Percentiles rank a stretch among this genome's conserved stretches.
phyloP scores from a whole-genome alignment of 2,329 filamentous ascomycete species.

The Hypomyces perniciosus region DNA sequence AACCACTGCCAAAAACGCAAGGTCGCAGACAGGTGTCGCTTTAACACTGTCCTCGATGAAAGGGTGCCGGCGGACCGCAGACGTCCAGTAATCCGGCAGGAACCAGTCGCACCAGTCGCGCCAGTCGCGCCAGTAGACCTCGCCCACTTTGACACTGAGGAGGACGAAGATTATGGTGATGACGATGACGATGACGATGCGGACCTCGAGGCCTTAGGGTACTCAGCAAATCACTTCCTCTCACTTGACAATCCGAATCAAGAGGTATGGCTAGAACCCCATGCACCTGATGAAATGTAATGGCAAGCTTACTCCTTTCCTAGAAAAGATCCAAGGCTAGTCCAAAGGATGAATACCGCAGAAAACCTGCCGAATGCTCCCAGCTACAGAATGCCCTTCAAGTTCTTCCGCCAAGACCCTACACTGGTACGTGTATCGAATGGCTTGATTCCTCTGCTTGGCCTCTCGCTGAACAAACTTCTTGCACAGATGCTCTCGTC shows the following conservation, averaged over 20 bases:
- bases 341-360: slow-evolving; percentile 15
- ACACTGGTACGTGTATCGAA: slow-evolving; percentile 24
- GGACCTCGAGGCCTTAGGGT: slow-evolving; percentile 31
- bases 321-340: slow-evolving; percentile 16
- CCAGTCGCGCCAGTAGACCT: slow-evolving; percentile 15
- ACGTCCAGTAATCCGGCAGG: not conserved
- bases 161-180: slow-evolving; percentile 18
- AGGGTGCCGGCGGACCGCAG: not conserved
- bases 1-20: slow-evolving; percentile 36
- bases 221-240: slow-evolving; percentile 29
- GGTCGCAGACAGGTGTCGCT: slow-evolving; percentile 31
- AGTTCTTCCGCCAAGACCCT: slow-evolving; percentile 28
- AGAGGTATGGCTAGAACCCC: not conserved
- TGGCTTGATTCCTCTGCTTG: too few species aligned
- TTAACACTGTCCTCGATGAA: slow-evolving; percentile 15
- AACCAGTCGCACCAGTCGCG: not conserved
- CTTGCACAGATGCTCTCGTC: slow-evolving; percentile 27
- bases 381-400: slow-evolving; percentile 28
- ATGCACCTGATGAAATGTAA: not conserved
- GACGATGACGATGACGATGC: slow-evolving; percentile 18
- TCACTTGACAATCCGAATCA: slow-evolving; percentile 6
- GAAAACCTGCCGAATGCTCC: slow-evolving; percentile 18
- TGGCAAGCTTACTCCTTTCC: not conserved
- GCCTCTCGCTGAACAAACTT: not conserved
- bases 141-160: slow-evolving; percentile 13